phyloP scores from a whole-genome alignment of 345 rosid genomes.

The Lepidium sativum region DNA sequence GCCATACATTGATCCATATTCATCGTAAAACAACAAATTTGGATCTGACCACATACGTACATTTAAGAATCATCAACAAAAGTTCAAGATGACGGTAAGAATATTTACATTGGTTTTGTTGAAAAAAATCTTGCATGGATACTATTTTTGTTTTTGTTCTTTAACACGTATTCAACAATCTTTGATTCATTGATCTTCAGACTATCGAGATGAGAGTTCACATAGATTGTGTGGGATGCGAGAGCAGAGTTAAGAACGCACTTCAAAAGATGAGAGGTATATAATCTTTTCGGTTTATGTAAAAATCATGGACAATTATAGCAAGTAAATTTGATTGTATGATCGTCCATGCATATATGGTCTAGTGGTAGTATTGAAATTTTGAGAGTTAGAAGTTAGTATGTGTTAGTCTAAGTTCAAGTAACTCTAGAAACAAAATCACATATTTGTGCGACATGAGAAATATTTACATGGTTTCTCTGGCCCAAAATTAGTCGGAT shows the following conservation, averaged over 20 bases:
- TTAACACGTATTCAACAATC: not conserved
- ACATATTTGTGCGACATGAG: too few relatives aligned
- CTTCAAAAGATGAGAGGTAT: slow-evolving; percentile 69
- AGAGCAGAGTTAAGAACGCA: slow-evolving; percentile 49
- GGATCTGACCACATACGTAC: not conserved
- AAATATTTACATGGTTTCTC: too few relatives aligned
- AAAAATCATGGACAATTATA: too few relatives aligned
- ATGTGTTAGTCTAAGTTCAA: too few relatives aligned
- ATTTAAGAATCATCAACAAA: slow-evolving; percentile 8
- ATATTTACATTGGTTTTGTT: not conserved
- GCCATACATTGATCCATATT: slow-evolving; percentile 11
- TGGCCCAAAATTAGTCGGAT: too few relatives aligned
- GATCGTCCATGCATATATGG: too few relatives aligned
- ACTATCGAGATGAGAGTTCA: slow-evolving; percentile 79
- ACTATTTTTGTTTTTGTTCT: not conserved
- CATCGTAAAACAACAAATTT: not conserved
- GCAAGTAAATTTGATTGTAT: too few relatives aligned
- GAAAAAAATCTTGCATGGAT: not conserved
- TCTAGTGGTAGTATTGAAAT: too few relatives aligned
- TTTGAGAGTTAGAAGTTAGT: too few relatives aligned
- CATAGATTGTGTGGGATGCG: slow-evolving; percentile 82
- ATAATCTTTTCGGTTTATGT: not conserved
- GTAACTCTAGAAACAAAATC: too few relatives aligned
- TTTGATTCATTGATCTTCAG: slow-evolving; percentile 27
- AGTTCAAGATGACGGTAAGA: slow-evolving; percentile 28